These are phyloP conservation scores for Lotmaria passim DNA, from an alignment of 208 protist genomes.

Conservation along the genomic window DNA sequence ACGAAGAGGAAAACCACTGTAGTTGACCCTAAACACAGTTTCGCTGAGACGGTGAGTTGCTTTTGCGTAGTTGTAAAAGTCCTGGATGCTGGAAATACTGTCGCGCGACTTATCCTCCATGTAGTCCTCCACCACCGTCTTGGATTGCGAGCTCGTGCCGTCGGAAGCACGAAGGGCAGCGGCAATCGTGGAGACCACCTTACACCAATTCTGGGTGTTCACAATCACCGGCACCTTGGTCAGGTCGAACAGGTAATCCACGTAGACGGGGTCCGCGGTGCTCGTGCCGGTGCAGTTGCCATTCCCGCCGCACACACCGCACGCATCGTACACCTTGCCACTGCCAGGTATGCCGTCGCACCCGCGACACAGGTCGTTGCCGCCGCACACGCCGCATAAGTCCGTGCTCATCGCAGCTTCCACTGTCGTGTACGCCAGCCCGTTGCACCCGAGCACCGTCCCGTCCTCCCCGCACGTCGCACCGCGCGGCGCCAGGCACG, in stretches of 20 bases:
- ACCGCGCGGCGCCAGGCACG: conserved; percentile 41
- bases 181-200: conserved; percentile 15
- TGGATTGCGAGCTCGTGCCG: conserved; percentile 2
- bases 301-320: conserved; percentile 68
- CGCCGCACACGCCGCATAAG: conserved; percentile 57
- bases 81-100: conserved; percentile 4
- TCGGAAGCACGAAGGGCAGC: not conserved
- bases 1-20: not conserved
- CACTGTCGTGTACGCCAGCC: conserved; percentile 17
- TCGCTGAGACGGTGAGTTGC: conserved; percentile 35
- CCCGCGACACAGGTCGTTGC: conserved; percentile 47
- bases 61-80: conserved; percentile 36
- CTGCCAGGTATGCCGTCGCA: conserved; percentile 60
- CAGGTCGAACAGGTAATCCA: conserved; percentile 48
- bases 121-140: conserved; percentile 46
- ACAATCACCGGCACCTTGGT: conserved; percentile 4
- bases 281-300: conserved; percentile 22
- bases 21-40: conserved; percentile 26
- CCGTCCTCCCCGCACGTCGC: conserved; percentile 30
- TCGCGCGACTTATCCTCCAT: not conserved
- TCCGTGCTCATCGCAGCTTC: conserved; percentile 28
- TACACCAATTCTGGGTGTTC: conserved; percentile 12
- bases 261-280: conserved; percentile 22
- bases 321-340: conserved; percentile 40
- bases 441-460: conserved; percentile 41